phyloP scores from a whole-genome alignment of 805 yeast species.

The Ogataea kodamae region DNA sequence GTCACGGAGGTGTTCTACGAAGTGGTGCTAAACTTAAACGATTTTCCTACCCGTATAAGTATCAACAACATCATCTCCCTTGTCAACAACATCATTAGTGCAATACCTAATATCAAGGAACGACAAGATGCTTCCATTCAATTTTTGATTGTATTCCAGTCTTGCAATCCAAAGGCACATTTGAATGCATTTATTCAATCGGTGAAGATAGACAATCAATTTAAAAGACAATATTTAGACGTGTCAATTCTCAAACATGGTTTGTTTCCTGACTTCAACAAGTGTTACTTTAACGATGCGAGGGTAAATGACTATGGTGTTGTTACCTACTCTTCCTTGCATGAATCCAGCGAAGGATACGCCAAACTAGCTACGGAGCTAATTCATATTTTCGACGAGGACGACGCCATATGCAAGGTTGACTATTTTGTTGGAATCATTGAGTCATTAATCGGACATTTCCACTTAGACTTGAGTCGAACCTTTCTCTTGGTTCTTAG shows the following conservation, averaged over 20 bases:
- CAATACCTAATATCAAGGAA: slow-evolving; percentile 20
- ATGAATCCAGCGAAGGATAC: slow-evolving; percentile 79
- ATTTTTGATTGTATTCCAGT: slow-evolving; percentile 26
- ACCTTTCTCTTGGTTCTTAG: slow-evolving; percentile 62
- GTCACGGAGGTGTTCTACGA: slow-evolving; percentile 28
- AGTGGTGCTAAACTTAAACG: slow-evolving; percentile 21
- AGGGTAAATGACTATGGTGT: slow-evolving; percentile 30
- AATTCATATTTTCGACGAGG: slow-evolving; percentile 38
- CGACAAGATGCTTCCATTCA: slow-evolving; percentile 23
- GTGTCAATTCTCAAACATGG: slow-evolving; percentile 25
- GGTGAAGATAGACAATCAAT: slow-evolving; percentile 25
- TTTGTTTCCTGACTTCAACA: slow-evolving; percentile 29
- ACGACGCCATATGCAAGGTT: slow-evolving; percentile 40
- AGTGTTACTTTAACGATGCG: slow-evolving; percentile 30
- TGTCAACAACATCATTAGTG: slow-evolving; percentile 20
- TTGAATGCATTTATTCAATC: slow-evolving; percentile 23
- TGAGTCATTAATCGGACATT: slow-evolving; percentile 66
- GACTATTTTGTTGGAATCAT: slow-evolving; percentile 45
- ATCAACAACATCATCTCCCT: slow-evolving; percentile 16
- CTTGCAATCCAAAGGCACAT: slow-evolving; percentile 23
- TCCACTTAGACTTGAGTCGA: slow-evolving; percentile 67
- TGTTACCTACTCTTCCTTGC: slow-evolving; percentile 51
- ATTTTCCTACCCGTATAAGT: slow-evolving; percentile 23
- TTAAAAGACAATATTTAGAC: slow-evolving; percentile 30
- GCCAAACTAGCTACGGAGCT: slow-evolving; percentile 56